These are phyloP conservation scores for Tagetes patula DNA, from an alignment of 129 eudicot species.

Conservation along the genomic window DNA sequence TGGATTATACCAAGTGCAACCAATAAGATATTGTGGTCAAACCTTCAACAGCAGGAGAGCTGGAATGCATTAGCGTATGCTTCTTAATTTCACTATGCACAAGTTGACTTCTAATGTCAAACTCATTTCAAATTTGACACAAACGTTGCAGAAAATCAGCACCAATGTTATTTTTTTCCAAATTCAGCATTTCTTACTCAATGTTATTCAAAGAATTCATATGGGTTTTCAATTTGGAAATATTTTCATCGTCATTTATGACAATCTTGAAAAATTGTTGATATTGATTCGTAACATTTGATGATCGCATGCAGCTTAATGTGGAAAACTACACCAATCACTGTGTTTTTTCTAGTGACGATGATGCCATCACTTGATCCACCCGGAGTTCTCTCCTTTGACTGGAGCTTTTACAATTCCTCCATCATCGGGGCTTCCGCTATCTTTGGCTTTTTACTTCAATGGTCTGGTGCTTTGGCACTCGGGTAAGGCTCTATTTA, in stretches of 20 bases:
- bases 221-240: background rate
- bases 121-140: background rate
- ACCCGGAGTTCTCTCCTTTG: constrained; percentile 78
- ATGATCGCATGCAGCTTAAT: constrained; percentile 53
- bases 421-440: constrained; percentile 75
- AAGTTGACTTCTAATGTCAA: background rate
- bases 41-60: constrained; percentile 93
- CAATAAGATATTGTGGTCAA: constrained; percentile 93
- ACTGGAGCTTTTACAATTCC: constrained; percentile 66
- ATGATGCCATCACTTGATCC: constrained; percentile 98
- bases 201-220: background rate
- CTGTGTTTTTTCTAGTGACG: constrained; percentile 77
- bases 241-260: background rate
- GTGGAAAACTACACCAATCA: constrained; percentile 99
- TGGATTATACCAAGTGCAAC: constrained; percentile 97
- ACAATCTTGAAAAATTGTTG: background rate
- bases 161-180: background rate
- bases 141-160: background rate
- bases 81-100: background rate
- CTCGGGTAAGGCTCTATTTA: constrained; percentile 59
- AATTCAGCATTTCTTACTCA: constrained; percentile 10
- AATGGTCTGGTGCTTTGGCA: constrained; percentile 98
- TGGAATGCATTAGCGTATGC: constrained; percentile 97
- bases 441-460: constrained; percentile 92
- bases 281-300: background rate